Conservation (phyloP, 352 stramenopile species). For the Globisporangium mamillatum region DNA sequence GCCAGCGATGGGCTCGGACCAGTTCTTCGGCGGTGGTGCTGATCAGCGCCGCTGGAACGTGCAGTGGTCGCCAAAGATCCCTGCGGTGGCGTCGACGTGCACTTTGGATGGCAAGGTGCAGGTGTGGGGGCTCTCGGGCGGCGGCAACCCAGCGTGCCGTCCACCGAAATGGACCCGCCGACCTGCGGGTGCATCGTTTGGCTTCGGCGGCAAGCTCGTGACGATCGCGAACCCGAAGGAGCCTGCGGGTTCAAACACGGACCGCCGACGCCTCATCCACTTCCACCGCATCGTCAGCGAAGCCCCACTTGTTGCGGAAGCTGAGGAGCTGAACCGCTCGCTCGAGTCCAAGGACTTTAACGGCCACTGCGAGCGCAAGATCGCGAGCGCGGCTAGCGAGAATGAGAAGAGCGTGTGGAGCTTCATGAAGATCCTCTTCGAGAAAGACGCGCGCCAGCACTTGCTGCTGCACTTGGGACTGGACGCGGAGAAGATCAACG, state of each 20-base stretch:
- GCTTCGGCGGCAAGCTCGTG: slow-evolving; percentile 95
- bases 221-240: slow-evolving; percentile 80
- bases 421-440: slow-evolving; percentile 95
- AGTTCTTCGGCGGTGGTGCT: slow-evolving; percentile 71
- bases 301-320: slow-evolving; percentile 75
- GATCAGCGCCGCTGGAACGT: slow-evolving; percentile 93
- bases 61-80: slow-evolving; percentile 94
- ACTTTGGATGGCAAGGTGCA: slow-evolving; percentile 97
- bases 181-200: slow-evolving; percentile 90
- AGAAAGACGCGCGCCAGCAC: slow-evolving; percentile 93
- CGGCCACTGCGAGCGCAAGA: slow-evolving; percentile 91
- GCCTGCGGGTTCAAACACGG: slow-evolving; percentile 38
- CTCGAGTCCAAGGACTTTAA: slow-evolving; percentile 91
- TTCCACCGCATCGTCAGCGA: slow-evolving; percentile 83
- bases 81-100: slow-evolving; percentile 94
- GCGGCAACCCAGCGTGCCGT: slow-evolving; percentile 74
- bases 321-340: slow-evolving; percentile 88
- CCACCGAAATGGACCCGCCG: slow-evolving; percentile 95
- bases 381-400: slow-evolving; percentile 46
- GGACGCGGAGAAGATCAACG: slow-evolving; percentile 90
- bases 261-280: slow-evolving; percentile 74
- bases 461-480: slow-evolving; percentile 94
- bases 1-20: slow-evolving; percentile 73
- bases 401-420: slow-evolving; percentile 85
- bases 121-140: slow-evolving; percentile 83